A percentile compares a stretch with the other conserved stretches of the same genome.
Conservation (phyloP, 2,329 filamentous ascomycete species). For the Trichoderma sp. region DNA sequence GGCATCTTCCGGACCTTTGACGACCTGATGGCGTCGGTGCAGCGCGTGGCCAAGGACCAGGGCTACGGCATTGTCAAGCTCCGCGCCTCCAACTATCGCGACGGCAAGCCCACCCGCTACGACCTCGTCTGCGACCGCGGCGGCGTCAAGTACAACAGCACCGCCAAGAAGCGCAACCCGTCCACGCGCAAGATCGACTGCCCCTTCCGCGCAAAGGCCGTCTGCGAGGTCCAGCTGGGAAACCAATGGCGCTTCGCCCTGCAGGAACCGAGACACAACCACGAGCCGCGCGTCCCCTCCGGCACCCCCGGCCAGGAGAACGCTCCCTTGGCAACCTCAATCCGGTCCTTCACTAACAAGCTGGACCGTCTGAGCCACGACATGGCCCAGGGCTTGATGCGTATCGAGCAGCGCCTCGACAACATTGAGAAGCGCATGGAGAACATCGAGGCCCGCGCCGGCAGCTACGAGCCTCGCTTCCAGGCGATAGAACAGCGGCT, state of each 20-base stretch:
- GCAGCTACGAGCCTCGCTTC: constrained; percentile 50
- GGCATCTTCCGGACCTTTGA: constrained; percentile 64
- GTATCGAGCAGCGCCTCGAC: constrained; percentile 55
- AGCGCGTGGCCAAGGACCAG: constrained; percentile 64
- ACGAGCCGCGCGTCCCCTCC: constrained; percentile 61
- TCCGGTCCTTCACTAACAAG: constrained; percentile 63
- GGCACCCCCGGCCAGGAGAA: constrained; percentile 61
- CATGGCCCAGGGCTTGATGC: constrained; percentile 55
- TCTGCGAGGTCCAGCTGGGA: constrained; percentile 64
- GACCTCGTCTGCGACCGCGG: constrained; percentile 66
- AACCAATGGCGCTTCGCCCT: constrained; percentile 68
- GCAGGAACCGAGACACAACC: constrained; percentile 64
- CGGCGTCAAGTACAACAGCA: constrained; percentile 67
- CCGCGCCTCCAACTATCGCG: constrained; percentile 65
- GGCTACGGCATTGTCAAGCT: constrained; percentile 67
- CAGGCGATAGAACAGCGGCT: constrained; percentile 49
- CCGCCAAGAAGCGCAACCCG: constrained; percentile 66
- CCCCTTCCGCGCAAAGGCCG: constrained; percentile 65
- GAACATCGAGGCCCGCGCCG: constrained; percentile 53
- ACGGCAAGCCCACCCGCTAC: constrained; percentile 65
- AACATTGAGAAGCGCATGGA: constrained; percentile 60
- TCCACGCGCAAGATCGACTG: constrained; percentile 68
- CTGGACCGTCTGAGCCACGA: constrained; percentile 63
- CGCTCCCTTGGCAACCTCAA: constrained; percentile 60
- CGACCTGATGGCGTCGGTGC: constrained; percentile 60